Evolutionary conservation across 23 red algal genomes (phyloP).

Genomic region (Gracilaria domingensis): DNA sequence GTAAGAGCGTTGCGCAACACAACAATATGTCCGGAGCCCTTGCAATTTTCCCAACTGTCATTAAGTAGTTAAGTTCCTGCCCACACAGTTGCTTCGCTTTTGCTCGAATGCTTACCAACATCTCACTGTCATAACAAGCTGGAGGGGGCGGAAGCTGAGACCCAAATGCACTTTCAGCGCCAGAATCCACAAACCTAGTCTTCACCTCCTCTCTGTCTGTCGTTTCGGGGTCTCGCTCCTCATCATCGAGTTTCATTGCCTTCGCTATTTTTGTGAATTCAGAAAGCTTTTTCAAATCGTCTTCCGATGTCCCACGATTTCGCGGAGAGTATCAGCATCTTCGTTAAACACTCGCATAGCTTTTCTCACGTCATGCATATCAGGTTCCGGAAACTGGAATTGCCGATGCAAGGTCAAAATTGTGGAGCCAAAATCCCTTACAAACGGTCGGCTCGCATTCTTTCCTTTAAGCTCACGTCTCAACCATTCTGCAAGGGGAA

Average conservation of each 20-base stretch:
- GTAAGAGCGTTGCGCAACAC: constrained; percentile 77
- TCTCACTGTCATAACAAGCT: constrained; percentile 60
- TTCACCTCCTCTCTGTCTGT: constrained; percentile 43
- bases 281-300: constrained; percentile 21
- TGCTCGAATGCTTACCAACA: constrained; percentile 51
- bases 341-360: constrained; percentile 66
- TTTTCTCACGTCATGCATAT: constrained; percentile 52
- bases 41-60: constrained; percentile 63
- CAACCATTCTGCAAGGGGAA: constrained; percentile 74
- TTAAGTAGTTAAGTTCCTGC: constrained; percentile 74
- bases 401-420: constrained; percentile 72
- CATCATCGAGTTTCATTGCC: constrained; percentile 30
- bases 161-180: constrained; percentile 50
- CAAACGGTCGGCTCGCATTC: constrained; percentile 55
- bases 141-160: constrained; percentile 65
- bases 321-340: constrained; percentile 29
- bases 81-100: constrained; percentile 51
- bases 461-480: constrained; percentile 71
- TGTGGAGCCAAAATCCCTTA: constrained; percentile 52
- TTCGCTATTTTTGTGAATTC: constrained; percentile 35
- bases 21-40: constrained; percentile 66
- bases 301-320: constrained; percentile 18
- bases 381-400: constrained; percentile 74
- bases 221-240: neutral
- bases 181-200: constrained; percentile 34